Evolutionary conservation across 352 stramenopile species (phyloP).

Genomic region (Pilasporangium apinafurcum): DNA sequence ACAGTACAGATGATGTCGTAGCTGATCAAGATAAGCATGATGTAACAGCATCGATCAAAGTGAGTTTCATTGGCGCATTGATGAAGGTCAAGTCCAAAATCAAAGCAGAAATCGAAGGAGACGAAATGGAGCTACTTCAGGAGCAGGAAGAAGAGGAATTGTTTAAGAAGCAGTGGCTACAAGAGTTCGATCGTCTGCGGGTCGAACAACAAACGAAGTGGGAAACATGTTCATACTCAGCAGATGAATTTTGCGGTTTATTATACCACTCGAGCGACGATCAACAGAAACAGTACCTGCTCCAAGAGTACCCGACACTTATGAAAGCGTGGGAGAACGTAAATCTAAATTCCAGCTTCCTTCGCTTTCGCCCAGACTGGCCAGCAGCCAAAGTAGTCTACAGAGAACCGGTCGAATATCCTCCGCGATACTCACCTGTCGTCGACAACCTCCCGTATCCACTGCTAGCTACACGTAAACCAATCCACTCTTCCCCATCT

Average conservation of each 20-base stretch:
- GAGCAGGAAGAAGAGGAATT: slow-evolving; percentile 34
- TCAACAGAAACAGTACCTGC: slow-evolving; percentile 35
- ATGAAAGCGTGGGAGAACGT: slow-evolving; percentile 49
- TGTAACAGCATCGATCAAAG: slow-evolving; percentile 12
- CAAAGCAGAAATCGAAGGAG: slow-evolving; percentile 39
- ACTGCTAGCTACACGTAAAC: not conserved
- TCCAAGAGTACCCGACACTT: slow-evolving; percentile 46
- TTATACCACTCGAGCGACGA: slow-evolving; percentile 42
- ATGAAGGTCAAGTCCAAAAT: slow-evolving; percentile 55
- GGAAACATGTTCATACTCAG: slow-evolving; percentile 61
- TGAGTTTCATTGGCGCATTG: slow-evolving; percentile 38
- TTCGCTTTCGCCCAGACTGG: slow-evolving; percentile 31
- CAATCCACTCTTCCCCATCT: slow-evolving; percentile 20
- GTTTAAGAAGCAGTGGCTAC: slow-evolving; percentile 57
- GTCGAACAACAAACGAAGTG: slow-evolving; percentile 38
- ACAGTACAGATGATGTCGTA: not conserved
- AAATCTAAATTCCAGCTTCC: slow-evolving; percentile 2
- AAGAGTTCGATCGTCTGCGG: slow-evolving; percentile 45
- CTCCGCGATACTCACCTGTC: not conserved
- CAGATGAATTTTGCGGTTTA: slow-evolving; percentile 61
- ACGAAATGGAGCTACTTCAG: slow-evolving; percentile 20
- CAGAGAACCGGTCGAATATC: slow-evolving; percentile 10
- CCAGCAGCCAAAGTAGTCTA: slow-evolving; percentile 16
- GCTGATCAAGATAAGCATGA: not conserved
- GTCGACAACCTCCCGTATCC: not conserved